Evolutionary conservation across 2,329 filamentous ascomycete species (phyloP).

Genomic region (Aspergillus sp.): DNA sequence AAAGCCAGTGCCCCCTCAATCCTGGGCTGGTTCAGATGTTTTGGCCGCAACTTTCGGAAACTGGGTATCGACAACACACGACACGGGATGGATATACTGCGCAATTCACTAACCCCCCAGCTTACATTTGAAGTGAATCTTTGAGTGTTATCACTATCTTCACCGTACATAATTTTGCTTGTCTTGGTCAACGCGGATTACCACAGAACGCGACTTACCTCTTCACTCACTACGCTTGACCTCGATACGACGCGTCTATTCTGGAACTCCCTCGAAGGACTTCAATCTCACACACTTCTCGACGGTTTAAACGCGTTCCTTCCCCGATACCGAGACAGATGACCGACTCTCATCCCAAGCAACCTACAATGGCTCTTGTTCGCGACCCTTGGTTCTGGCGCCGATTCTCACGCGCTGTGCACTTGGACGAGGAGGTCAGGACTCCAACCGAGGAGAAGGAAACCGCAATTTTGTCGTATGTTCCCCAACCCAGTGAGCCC

Average conservation of each 20-base stretch:
- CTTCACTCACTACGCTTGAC: neutral
- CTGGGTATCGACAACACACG: neutral
- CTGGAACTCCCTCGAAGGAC: neutral
- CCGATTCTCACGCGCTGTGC: conserved; percentile 59
- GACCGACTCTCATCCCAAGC: neutral
- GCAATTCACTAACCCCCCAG: neutral
- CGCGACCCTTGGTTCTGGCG: conserved; percentile 62
- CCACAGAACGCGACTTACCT: neutral
- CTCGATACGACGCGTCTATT: neutral
- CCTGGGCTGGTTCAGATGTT: neutral
- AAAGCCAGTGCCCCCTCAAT: neutral
- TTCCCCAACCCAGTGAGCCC: too few relatives aligned
- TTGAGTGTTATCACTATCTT: neutral
- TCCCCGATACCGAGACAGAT: neutral
- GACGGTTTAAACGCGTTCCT: neutral
- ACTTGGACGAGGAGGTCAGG: conserved; percentile 52
- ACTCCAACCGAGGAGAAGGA: conserved; percentile 19
- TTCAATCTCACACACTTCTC: neutral
- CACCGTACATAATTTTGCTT: neutral
- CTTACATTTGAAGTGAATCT: neutral
- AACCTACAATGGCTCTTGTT: conserved; percentile 46
- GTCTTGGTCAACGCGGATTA: neutral
- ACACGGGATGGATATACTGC: neutral
- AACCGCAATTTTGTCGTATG: conserved; percentile 22
- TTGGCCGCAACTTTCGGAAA: neutral